phyloP scores from a whole-genome alignment of 352 stramenopile species.

The Phytophthora podocarpi region DNA sequence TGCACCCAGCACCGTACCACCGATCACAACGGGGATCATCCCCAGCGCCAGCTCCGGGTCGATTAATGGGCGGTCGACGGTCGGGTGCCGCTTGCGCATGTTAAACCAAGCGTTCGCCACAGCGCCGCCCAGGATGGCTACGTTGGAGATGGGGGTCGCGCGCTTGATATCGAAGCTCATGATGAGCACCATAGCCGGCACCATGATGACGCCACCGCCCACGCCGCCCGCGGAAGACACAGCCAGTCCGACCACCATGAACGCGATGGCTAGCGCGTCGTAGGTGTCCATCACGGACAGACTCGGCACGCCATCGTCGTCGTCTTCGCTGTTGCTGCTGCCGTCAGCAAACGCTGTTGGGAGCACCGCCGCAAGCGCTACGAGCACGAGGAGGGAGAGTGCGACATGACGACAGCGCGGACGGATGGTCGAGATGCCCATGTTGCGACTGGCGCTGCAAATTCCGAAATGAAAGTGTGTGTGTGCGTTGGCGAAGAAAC shows the following conservation, averaged over 20 bases:
- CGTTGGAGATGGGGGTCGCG: slow-evolving; percentile 61
- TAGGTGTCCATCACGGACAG: slow-evolving; percentile 51
- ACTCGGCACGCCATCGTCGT: slow-evolving; percentile 16
- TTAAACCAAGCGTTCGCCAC: slow-evolving; percentile 72
- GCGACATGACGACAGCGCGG: not conserved
- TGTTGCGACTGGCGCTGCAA: slow-evolving; percentile 4
- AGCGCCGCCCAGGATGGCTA: slow-evolving; percentile 68
- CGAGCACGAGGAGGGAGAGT: slow-evolving; percentile 14
- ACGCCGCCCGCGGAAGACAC: slow-evolving; percentile 54
- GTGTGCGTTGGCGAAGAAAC: not conserved
- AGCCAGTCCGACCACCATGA: slow-evolving; percentile 57
- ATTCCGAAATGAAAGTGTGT: slow-evolving; percentile 16
- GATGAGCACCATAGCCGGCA: slow-evolving; percentile 62
- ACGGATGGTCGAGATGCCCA: not conserved
- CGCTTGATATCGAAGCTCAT: slow-evolving; percentile 77
- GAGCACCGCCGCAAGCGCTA: not conserved
- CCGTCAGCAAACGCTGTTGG: not conserved
- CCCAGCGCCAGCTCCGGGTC: slow-evolving; percentile 57
- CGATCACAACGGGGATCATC: slow-evolving; percentile 73
- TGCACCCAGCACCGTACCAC: slow-evolving; percentile 55
- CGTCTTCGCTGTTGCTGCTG: slow-evolving; percentile 22
- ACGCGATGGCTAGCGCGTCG: slow-evolving; percentile 47
- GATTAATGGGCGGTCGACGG: slow-evolving; percentile 59
- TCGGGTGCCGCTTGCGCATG: slow-evolving; percentile 62
- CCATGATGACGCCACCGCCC: slow-evolving; percentile 56